Base-by-base conservation (phyloP, 768 basidiomycete genomes). In the Russula olivacea region DNA sequence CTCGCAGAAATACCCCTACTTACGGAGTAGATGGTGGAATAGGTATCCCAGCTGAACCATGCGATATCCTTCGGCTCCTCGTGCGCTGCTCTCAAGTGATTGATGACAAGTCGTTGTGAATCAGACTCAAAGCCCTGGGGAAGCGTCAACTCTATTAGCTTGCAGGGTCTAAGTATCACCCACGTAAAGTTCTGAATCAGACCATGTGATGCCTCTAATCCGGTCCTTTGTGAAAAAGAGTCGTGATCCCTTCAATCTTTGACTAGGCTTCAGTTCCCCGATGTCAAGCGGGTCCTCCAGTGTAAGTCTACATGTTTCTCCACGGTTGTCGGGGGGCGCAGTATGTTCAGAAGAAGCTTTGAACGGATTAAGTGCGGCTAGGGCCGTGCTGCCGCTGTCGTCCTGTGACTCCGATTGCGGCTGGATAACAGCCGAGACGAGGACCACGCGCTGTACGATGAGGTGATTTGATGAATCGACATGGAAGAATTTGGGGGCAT, bases 331-430 rank as follows among this genome's bases (percentile, higher is more conserved):
- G 63, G 61, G 73, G 68, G 36, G 70, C 43, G 65, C 45, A 4
- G 81, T 55, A 57, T 77, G 75, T 34, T 87, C 86, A 0, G 76
- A 68, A n/a, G 83, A 81, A n/a, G 74, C 76, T 70, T 84, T 90
- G 76, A 90, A 85, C 3, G 84, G 80, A 63, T 84, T 87, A 8
- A 86, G 77, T n/a, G 88, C 73, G 0, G 78, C 76, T n/a, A 83
- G 70, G 11, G 69, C 62, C 38, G 67, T 56, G 40, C 72, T 70
- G 53, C 65, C 69, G 43, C 74, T 69, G 51, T 75, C 69, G 28
- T 77, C 75, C 21, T 72, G 55, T 30, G 69, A 62, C 15, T 72
- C 72, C 11, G 59, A 59, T 30, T 72, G 66, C 12, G 68, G 25
- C 41, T 41, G 64, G 8, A 66, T 34, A 9, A 65, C 47, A 28